Base-by-base conservation (phyloP, 495 filamentous ascomycete genomes). In the Hypoxylon fragiforme region DNA sequence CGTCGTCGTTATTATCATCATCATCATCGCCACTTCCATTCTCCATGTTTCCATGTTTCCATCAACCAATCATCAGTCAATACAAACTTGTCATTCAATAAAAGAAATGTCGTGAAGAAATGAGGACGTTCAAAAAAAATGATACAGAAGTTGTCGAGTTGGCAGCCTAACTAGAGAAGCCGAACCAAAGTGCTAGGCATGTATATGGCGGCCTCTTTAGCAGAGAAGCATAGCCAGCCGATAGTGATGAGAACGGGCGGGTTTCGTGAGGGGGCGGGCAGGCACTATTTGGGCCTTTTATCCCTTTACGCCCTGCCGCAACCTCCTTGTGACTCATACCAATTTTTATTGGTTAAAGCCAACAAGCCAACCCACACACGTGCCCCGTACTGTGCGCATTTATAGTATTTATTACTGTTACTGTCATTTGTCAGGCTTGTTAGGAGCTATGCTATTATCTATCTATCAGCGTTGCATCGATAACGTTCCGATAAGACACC, bases 221-320 rank as follows among this genome's bases (percentile, higher is more conserved):
- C 32, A 18, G 2, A 30, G 31, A 37, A 13, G 34, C 42, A 56
- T 49, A 37, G 49, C 50, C 55, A 44, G 50, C 63, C 57, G 56
- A 64, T 54, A 55, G 64, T 68, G 71, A 70, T 71, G 73, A 72
- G 72, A 72, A 73, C 67, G 55, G 61, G 69, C 71, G 63, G 63
- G 55, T 67, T 68, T 42, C 36, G 56, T 50, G 68, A 68, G 69
- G 73, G 76, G 79, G 77, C 73, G 78, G 70, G 59, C 70, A 57
- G 68, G 72, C 66, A 72, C 76, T 79, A 77, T 82, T 79, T 80
- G 78, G 78, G 72, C 70, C 64, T 71, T 78, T 81, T 80, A 77
- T 74, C 63, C 63, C 69, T 61, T 55, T 65, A 55, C 44, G 44
- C 42, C 50, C 7, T 6, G 42, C 62, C 54, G 30, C 55, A 46